A percentile compares a stretch with the other conserved stretches of the same genome.
Conservation (phyloP, 768 basidiomycete genomes). For the Phallus indusiatus region DNA sequence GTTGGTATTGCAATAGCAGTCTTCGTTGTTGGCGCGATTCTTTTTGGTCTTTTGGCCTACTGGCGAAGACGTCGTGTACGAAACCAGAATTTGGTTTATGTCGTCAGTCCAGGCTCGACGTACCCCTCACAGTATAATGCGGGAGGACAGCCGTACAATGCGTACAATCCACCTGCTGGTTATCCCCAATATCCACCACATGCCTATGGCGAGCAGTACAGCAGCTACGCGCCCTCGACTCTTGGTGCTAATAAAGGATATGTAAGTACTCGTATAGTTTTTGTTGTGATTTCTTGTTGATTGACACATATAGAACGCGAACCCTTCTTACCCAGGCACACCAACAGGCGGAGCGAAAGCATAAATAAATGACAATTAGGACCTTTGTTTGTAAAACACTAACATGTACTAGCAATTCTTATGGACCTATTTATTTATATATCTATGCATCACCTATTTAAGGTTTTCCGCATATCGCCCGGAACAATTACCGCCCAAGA, state of each 20-base stretch:
- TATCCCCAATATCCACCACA: neutral
- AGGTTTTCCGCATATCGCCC: too few relatives aligned
- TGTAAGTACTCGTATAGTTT: neutral
- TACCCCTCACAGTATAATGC: neutral
- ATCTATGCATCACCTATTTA: too few relatives aligned
- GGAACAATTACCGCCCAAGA: too few relatives aligned
- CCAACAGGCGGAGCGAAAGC: too few relatives aligned
- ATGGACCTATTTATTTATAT: too few relatives aligned
- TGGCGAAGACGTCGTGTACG: neutral
- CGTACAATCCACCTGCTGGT: neutral
- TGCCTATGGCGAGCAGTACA: neutral
- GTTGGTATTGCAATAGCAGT: slow-evolving; percentile 1
- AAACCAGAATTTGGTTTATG: slow-evolving; percentile 1
- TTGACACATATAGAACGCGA: too few relatives aligned
- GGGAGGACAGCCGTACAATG: neutral
- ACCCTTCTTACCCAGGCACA: too few relatives aligned
- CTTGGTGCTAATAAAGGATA: neutral
- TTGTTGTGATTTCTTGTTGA: too few relatives aligned
- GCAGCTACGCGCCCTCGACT: neutral
- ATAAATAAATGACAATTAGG: too few relatives aligned
- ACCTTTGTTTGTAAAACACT: too few relatives aligned
- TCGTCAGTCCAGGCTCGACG: neutral
- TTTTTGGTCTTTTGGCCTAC: neutral
- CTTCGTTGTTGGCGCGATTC: neutral
- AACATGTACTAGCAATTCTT: too few relatives aligned